phyloP scores from a whole-genome alignment of 768 basidiomycete species.

The Agaricus bisporus region DNA sequence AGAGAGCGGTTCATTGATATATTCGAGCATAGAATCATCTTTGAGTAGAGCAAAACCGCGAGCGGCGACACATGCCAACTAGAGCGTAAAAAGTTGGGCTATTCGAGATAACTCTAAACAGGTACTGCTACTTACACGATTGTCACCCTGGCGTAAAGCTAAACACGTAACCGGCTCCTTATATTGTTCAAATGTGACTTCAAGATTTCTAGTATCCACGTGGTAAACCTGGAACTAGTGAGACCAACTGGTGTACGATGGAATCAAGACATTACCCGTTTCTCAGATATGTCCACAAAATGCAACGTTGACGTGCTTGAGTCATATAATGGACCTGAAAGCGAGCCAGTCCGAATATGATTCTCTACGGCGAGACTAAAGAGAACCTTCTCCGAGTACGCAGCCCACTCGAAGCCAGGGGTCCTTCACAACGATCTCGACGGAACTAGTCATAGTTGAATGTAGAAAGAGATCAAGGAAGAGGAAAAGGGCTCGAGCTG shows the following conservation, averaged over 20 bases:
- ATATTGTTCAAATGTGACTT: slow-evolving; percentile 41
- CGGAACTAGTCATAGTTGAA: slow-evolving; percentile 7
- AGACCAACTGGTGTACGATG: not conserved
- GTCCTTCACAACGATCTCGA: slow-evolving; percentile 33
- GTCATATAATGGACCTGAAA: slow-evolving; percentile 59
- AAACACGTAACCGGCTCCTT: slow-evolving; percentile 54
- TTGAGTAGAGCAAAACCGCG: slow-evolving; percentile 50
- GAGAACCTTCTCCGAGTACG: slow-evolving; percentile 56
- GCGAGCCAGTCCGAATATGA: not conserved
- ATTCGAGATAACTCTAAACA: slow-evolving; percentile 7
- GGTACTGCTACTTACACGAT: slow-evolving; percentile 31
- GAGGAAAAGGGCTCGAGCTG: slow-evolving; percentile 2
- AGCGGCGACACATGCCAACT: slow-evolving; percentile 59
- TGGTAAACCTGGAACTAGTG: slow-evolving; percentile 40
- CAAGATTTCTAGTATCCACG: slow-evolving; percentile 34
- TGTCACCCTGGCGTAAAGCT: slow-evolving; percentile 39
- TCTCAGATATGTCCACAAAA: slow-evolving; percentile 61
- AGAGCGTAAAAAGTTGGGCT: not conserved
- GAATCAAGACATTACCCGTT: slow-evolving; percentile 32
- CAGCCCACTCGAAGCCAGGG: slow-evolving; percentile 51
- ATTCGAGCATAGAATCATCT: slow-evolving; percentile 33
- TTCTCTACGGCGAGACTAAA: not conserved
- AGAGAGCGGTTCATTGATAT: slow-evolving; percentile 49
- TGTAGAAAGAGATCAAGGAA: not conserved
- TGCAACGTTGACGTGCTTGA: slow-evolving; percentile 45